Conservation (phyloP, 2,329 filamentous ascomycete species). For the Fusarium fujikuroi region DNA sequence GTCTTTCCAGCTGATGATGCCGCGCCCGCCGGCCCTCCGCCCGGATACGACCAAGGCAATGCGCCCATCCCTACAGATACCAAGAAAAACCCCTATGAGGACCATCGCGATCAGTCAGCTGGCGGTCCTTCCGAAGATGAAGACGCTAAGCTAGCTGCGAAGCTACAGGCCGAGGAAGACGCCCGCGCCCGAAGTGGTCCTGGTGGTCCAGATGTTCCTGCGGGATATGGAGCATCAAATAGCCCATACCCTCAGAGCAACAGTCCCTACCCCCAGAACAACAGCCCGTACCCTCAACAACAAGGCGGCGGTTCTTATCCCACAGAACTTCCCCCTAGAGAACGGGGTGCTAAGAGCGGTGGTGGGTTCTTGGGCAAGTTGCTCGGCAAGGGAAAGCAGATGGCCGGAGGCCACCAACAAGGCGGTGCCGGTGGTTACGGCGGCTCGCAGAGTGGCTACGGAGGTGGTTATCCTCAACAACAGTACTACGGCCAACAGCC, state of each 20-base stretch:
- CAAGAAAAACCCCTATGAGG: slow-evolving; percentile 79
- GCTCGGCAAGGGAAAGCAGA: slow-evolving; percentile 58
- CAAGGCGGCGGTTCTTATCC: slow-evolving; percentile 47
- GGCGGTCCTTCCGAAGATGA: slow-evolving; percentile 60
- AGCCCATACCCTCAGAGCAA: slow-evolving; percentile 45
- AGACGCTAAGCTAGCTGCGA: slow-evolving; percentile 79
- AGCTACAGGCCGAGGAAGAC: slow-evolving; percentile 86
- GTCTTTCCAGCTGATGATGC: slow-evolving; percentile 62
- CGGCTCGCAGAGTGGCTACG: slow-evolving; percentile 29
- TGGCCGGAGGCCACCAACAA: slow-evolving; percentile 47
- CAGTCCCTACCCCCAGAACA: slow-evolving; percentile 44
- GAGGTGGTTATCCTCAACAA: slow-evolving; percentile 47
- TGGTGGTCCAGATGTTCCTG: slow-evolving; percentile 47
- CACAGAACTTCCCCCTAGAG: slow-evolving; percentile 57
- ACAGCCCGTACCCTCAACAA: slow-evolving; percentile 44
- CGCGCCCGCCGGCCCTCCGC: slow-evolving; percentile 70
- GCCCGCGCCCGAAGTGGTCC: slow-evolving; percentile 59
- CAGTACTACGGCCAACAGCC: slow-evolving; percentile 42
- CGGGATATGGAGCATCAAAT: slow-evolving; percentile 47
- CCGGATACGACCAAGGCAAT: slow-evolving; percentile 67
- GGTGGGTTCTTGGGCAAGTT: slow-evolving; percentile 65
- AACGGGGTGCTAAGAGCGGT: slow-evolving; percentile 52
- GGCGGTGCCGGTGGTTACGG: slow-evolving; percentile 29
- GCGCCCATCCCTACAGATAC: slow-evolving; percentile 58
- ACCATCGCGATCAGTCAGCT: slow-evolving; percentile 48